Evolutionary conservation across 2,329 filamentous ascomycete genomes (phyloP).

Genomic region (Catunica adiposa): DNA sequence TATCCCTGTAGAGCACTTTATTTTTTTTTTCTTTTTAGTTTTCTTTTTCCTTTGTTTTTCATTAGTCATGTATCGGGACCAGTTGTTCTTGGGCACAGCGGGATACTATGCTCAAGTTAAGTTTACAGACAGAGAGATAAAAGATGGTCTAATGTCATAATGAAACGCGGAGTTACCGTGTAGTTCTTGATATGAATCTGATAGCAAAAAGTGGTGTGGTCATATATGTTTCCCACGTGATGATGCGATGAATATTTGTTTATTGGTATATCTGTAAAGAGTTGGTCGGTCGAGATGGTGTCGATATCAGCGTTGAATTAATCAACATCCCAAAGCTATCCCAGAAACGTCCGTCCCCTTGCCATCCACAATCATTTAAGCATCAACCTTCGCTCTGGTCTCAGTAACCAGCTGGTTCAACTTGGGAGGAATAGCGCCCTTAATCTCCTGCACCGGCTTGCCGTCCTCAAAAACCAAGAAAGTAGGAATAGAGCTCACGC

Average conservation of each 20-base stretch:
- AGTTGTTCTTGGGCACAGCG: too few species aligned
- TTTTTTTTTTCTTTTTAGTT: slow-evolving; percentile 4
- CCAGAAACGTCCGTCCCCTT: too few species aligned
- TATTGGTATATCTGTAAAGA: too few species aligned
- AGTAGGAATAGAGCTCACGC: slow-evolving; percentile 40
- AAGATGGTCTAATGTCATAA: neutral
- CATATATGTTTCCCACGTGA: too few species aligned
- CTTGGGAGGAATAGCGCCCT: slow-evolving; percentile 13
- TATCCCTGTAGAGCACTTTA: neutral
- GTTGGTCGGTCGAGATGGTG: too few species aligned
- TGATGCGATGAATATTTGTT: too few species aligned
- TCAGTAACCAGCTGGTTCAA: slow-evolving; percentile 13
- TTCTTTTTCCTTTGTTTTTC: neutral
- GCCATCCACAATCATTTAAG: slow-evolving; percentile 18
- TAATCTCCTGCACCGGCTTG: slow-evolving; percentile 18
- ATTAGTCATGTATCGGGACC: neutral
- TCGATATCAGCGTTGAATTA: too few species aligned
- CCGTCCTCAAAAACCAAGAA: slow-evolving; percentile 45
- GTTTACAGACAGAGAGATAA: too few species aligned
- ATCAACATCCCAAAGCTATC: too few species aligned
- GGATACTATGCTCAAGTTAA: too few species aligned
- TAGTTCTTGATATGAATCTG: neutral
- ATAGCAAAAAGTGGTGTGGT: too few species aligned
- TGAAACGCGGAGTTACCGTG: neutral
- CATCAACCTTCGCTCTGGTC: slow-evolving; percentile 17